phyloP scores from a whole-genome alignment of 2,329 filamentous ascomycete genomes.

The Fusarium sp. region DNA sequence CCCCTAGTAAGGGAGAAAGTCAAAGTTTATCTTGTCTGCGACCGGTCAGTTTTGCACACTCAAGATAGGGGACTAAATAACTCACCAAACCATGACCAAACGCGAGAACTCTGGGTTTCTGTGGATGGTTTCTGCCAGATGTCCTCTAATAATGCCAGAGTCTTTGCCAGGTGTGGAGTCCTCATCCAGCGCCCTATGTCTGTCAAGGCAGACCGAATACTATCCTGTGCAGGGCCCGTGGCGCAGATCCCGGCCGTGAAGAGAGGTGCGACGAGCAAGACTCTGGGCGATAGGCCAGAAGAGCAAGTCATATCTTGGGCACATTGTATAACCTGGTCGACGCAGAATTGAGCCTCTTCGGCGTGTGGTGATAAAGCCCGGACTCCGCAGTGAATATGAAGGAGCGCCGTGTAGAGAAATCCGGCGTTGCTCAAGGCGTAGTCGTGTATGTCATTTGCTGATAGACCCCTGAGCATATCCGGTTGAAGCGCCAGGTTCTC shows the following conservation, averaged over 20 bases:
- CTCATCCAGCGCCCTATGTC: slow-evolving; percentile 30
- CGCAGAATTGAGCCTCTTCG: slow-evolving; percentile 1
- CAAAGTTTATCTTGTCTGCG: slow-evolving; percentile 6
- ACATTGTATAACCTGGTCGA: slow-evolving; percentile 15
- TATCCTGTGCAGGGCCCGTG: not conserved
- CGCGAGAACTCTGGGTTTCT: not conserved
- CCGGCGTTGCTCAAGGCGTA: slow-evolving; percentile 28
- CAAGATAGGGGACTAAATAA: not conserved
- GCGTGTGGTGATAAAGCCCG: not conserved
- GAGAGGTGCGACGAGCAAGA: slow-evolving; percentile 21
- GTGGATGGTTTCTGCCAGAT: slow-evolving; percentile 5
- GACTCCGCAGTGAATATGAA: slow-evolving; percentile 21
- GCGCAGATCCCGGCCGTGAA: slow-evolving; percentile 28
- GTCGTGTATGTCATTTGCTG: slow-evolving; percentile 15
- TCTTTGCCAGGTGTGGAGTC: slow-evolving; percentile 26
- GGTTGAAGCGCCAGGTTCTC: slow-evolving; percentile 1
- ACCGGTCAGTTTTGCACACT: not conserved
- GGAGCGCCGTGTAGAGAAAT: slow-evolving; percentile 27
- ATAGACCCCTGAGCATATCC: not conserved
- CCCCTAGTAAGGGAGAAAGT: slow-evolving; percentile 19
- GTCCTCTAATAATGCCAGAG: slow-evolving; percentile 6
- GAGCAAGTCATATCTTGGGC: slow-evolving; percentile 12
- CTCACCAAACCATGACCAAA: slow-evolving; percentile 11
- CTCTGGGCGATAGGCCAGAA: slow-evolving; percentile 14
- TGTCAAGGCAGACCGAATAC: slow-evolving; percentile 3